These are phyloP conservation scores for Metarhizium humberi DNA, from an alignment of 2,329 filamentous ascomycete species.

Conservation along the genomic window DNA sequence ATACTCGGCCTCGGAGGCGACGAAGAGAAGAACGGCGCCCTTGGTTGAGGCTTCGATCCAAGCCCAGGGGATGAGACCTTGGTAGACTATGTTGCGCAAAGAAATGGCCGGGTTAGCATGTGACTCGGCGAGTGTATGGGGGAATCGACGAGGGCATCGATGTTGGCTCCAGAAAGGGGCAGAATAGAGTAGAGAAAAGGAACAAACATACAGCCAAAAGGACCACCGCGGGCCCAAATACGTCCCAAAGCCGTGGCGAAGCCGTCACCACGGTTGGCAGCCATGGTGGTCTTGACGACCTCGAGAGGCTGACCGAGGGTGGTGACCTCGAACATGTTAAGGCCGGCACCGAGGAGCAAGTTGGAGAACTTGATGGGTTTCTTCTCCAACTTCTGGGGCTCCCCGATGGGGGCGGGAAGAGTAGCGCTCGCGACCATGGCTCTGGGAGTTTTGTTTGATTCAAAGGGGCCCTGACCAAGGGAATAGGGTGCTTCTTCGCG, in stretches of 20 bases:
- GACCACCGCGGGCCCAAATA: conserved; percentile 90
- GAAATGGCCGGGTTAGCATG: conserved; percentile 5
- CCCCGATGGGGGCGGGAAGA: conserved; percentile 39
- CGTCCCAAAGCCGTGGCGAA: conserved; percentile 73
- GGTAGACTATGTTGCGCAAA: conserved; percentile 79
- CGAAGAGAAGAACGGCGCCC: conserved; percentile 96
- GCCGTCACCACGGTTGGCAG: conserved; percentile 84
- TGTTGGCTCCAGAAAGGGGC: background rate
- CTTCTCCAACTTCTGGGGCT: conserved; percentile 68
- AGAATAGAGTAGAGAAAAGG: background rate
- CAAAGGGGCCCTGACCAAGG: conserved; percentile 94
- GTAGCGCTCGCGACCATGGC: conserved; percentile 54
- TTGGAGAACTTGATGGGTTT: conserved; percentile 99
- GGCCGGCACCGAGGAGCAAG: conserved; percentile 81
- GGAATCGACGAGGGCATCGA: background rate
- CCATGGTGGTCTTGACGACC: conserved; percentile 99
- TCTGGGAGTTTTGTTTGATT: conserved; percentile 37
- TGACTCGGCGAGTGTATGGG: background rate
- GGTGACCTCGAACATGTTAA: conserved; percentile 89
- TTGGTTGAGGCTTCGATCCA: conserved; percentile 99
- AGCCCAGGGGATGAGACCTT: conserved; percentile 98
- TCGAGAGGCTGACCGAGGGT: conserved; percentile 73
- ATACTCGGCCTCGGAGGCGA: conserved; percentile 96
- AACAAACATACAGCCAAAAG: conserved; percentile 73
- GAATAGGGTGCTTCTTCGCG: conserved; percentile 82